phyloP scores from a whole-genome alignment of 352 stramenopile species.

The Pseudoperonospora humuli region DNA sequence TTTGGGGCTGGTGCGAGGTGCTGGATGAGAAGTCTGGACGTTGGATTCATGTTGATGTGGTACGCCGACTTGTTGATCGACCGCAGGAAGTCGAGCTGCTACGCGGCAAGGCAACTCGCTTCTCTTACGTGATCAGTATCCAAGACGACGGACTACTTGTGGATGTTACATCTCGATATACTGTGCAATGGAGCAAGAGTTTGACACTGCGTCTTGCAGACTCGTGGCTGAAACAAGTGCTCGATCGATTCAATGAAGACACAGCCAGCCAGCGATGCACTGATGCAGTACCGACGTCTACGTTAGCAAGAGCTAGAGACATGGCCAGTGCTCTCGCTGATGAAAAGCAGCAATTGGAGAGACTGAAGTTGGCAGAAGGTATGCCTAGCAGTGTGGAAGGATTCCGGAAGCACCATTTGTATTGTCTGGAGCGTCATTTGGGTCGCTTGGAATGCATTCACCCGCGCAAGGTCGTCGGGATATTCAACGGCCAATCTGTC shows the following conservation, averaged over 20 bases:
- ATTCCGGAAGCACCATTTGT: conserved; percentile 75
- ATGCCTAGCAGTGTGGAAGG: conserved; percentile 72
- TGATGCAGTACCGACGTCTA: not conserved
- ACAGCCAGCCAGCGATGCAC: not conserved
- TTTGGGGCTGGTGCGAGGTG: conserved; percentile 69
- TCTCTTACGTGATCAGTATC: conserved; percentile 62
- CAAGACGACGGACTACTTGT: conserved; percentile 37
- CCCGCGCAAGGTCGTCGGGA: conserved; percentile 51
- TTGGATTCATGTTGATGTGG: conserved; percentile 59
- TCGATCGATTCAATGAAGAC: conserved; percentile 38
- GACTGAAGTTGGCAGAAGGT: conserved; percentile 39
- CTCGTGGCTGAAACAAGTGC: conserved; percentile 36
- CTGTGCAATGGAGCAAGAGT: conserved; percentile 54
- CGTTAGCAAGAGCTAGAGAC: conserved; percentile 1
- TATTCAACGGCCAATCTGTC: conserved; percentile 74
- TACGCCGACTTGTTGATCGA: conserved; percentile 35
- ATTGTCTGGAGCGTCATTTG: conserved; percentile 72
- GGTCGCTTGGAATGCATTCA: conserved; percentile 54
- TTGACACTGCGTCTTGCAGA: conserved; percentile 43
- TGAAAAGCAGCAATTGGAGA: conserved; percentile 31
- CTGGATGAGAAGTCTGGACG: conserved; percentile 32
- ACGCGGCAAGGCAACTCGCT: conserved; percentile 34
- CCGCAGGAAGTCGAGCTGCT: conserved; percentile 44
- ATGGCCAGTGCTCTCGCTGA: conserved; percentile 13
- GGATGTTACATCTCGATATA: conserved; percentile 65